These are phyloP conservation scores for Botrytis galanthina DNA, from an alignment of 2,329 filamentous ascomycete species.

Conservation along the genomic window DNA sequence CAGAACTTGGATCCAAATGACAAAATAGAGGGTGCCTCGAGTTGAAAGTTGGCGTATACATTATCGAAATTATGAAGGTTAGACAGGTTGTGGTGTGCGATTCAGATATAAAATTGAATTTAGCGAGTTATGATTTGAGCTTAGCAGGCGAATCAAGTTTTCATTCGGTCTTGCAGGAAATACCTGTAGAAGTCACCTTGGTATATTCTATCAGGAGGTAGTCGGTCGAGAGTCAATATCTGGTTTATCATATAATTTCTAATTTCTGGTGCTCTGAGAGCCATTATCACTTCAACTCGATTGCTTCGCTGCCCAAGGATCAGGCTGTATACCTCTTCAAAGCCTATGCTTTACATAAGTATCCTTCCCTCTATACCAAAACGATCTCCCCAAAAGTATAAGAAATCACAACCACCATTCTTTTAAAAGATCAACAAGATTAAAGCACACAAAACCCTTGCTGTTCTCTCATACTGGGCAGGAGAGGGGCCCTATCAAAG, in stretches of 20 bases:
- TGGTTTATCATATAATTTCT: neutral
- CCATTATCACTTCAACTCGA: neutral
- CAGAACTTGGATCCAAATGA: conserved; percentile 17
- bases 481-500: neutral
- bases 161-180: neutral
- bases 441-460: neutral
- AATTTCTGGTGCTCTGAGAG: neutral
- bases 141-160: neutral
- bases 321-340: neutral
- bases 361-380: neutral
- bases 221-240: neutral
- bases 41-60: neutral
- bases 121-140: neutral
- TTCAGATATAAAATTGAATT: neutral
- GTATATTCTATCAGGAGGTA: neutral
- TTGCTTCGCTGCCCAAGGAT: neutral
- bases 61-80: neutral
- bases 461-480: too few species aligned
- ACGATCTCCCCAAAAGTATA: too few species aligned
- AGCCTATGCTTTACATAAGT: neutral
- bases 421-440: neutral
- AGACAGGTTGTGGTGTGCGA: neutral
- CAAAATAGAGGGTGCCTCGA: neutral
- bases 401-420: neutral
- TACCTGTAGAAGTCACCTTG: neutral